These are phyloP conservation scores for Capronia coronata DNA, from an alignment of 2,329 filamentous ascomycete genomes.

Conservation along the genomic window DNA sequence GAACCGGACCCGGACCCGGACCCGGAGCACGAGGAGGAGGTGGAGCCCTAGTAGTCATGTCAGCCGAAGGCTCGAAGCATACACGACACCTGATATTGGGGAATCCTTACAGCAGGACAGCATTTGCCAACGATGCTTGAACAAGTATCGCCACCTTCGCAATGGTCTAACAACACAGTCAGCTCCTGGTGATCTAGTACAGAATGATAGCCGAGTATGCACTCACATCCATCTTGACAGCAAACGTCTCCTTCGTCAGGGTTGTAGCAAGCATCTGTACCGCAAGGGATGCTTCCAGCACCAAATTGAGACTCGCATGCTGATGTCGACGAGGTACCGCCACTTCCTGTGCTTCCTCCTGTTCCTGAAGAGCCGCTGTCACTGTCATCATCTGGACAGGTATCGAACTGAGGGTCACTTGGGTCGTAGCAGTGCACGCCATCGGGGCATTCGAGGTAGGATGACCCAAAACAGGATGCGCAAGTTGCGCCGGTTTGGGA, in stretches of 20 bases:
- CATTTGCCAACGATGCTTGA: slow-evolving; percentile 10
- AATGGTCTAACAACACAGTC: slow-evolving; percentile 11
- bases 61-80: no score
- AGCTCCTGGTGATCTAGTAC: no score
- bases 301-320: slow-evolving; percentile 4
- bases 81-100: not conserved
- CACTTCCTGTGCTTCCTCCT: not conserved
- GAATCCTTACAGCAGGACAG: slow-evolving; percentile 9
- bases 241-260: slow-evolving; percentile 10
- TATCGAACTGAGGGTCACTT: slow-evolving; percentile 18
- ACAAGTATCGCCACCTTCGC: slow-evolving; percentile 12
- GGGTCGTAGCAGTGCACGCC: slow-evolving; percentile 23
- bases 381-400: slow-evolving; percentile 16
- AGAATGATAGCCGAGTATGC: not conserved
- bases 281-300: slow-evolving; percentile 11
- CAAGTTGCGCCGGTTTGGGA: slow-evolving; percentile 20
- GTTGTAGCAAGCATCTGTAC: slow-evolving; percentile 17
- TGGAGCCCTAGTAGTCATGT: slow-evolving; percentile 6
- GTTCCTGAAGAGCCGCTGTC: not conserved
- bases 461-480: slow-evolving; percentile 18
- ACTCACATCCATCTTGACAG: slow-evolving; percentile 15
- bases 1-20: no score
- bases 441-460: slow-evolving; percentile 19
- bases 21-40: slow-evolving; percentile 1
- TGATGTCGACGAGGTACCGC: not conserved